Evolutionary conservation across 371 early-diverging fungal species (phyloP).

Genomic region (Mortierella sp.): DNA sequence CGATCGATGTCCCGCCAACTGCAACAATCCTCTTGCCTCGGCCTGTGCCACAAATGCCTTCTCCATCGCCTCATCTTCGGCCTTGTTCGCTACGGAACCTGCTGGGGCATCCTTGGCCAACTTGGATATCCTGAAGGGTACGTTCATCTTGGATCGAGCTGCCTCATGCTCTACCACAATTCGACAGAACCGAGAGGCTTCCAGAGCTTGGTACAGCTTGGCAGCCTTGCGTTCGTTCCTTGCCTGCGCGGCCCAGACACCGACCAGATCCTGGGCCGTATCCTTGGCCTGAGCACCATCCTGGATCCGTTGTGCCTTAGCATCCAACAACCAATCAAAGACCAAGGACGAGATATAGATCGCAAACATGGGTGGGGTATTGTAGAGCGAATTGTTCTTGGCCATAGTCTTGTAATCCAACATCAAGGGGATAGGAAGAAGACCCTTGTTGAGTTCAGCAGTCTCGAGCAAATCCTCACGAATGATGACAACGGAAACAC

Average conservation of each 20-base stretch:
- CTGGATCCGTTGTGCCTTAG: constrained; percentile 32
- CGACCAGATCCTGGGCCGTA: constrained; percentile 69
- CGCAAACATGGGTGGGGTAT: constrained; percentile 96
- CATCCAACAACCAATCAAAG: constrained; percentile 76
- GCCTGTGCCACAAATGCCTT: constrained; percentile 83
- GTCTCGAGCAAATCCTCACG: constrained; percentile 85
- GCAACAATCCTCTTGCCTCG: constrained; percentile 80
- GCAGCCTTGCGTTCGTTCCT: constrained; percentile 73
- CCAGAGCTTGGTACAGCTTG: constrained; percentile 79
- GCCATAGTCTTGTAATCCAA: constrained; percentile 87
- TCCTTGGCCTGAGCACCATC: constrained; percentile 23
- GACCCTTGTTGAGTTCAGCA: constrained; percentile 48
- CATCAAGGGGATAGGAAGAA: constrained; percentile 79
- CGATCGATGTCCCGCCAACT: constrained; percentile 95
- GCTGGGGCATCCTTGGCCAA: constrained; percentile 26
- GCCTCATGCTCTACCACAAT: constrained; percentile 69
- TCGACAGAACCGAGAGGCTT: constrained; percentile 70
- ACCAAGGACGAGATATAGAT: constrained; percentile 93
- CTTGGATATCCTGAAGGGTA: constrained; percentile 82
- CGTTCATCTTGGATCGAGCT: constrained; percentile 89
- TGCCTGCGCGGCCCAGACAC: constrained; percentile 72
- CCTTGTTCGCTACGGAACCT: constrained; percentile 23
- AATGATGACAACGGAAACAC: constrained; percentile 92
- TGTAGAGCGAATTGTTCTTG: constrained; percentile 89
- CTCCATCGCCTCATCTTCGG: constrained; percentile 74